Base-by-base conservation (phyloP, 768 basidiomycete genomes). In the Chalciporus chontae region DNA sequence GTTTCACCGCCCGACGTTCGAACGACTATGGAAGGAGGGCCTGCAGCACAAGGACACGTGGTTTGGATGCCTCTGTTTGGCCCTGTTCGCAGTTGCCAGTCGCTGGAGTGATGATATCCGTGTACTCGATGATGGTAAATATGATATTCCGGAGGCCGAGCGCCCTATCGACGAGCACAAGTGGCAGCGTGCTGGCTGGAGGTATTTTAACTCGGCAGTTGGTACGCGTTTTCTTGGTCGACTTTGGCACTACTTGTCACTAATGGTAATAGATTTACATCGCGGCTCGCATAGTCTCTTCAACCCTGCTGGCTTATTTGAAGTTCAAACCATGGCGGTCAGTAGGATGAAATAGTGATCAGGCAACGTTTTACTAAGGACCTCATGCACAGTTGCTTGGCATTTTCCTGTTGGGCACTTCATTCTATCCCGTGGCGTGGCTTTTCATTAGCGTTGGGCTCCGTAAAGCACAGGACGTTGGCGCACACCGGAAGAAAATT, bases 401-500 rank as follows among this genome's bases (percentile, higher is more conserved):
- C n/a, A 71, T 79, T 62, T 87, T 78, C 61, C 65, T 81, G 42
- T 71, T 75, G 36, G 77, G 76, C 38, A 77, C 77, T 1, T 63
- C 67, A n/a, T 71, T 72, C 40, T 71, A 75, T 46, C 71, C 79
- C 8, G 70, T 74, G 4, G 73, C 74, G 17, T 86, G 86, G 84
- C 58, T 77, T 26, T 64, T 80, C 51, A 64, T 75, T 50, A 80
- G 73, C 52, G 72, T 72, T 47, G 90, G 72, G 19, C 68, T 76
- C 40, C 81, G 75, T 41, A 87, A 86, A 61, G 80, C 79, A 23
- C 78, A 86, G 65, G 90, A 92, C 55, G 74, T 88, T 4, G 90
- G 90, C 21, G 84, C 83, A 6, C 90, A 93, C 59, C 75, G 83
- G 42, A 82, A 73, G 60, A 80, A 75, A 55, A 73, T 77, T 1